Evolutionary conservation across 768 basidiomycete genomes (phyloP).

Genomic region (Suillus tomentosus): DNA sequence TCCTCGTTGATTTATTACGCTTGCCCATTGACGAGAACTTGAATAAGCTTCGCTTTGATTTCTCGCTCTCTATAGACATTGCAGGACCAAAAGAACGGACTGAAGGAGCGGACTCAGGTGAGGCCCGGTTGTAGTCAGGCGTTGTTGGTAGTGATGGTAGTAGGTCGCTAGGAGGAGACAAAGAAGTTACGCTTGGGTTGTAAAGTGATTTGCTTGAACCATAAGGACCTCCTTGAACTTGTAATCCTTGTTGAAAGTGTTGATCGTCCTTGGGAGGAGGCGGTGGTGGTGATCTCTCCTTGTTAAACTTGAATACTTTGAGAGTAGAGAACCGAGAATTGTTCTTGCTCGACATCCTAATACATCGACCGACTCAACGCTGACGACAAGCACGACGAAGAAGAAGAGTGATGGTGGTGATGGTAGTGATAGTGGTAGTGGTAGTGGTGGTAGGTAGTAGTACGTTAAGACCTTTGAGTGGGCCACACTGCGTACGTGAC

Average conservation of each 20-base stretch:
- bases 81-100: conserved; percentile 11
- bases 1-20: conserved; percentile 34
- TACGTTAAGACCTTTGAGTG: conserved; percentile 6
- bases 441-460: not conserved
- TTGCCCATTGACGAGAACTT: conserved; percentile 38
- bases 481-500: not conserved
- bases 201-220: conserved; percentile 36
- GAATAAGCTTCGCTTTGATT: conserved; percentile 35
- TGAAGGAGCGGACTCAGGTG: conserved; percentile 20
- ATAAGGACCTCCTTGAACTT: not conserved
- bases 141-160: conserved; percentile 30
- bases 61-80: conserved; percentile 26
- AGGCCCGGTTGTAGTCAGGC: conserved; percentile 17
- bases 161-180: conserved; percentile 34
- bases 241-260: conserved; percentile 34
- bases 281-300: conserved; percentile 48
- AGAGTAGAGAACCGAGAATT: conserved; percentile 44
- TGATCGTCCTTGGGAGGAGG: conserved; percentile 66
- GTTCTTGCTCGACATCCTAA: conserved; percentile 18
- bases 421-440: not conserved
- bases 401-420: not conserved
- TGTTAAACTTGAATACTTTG: conserved; percentile 44
- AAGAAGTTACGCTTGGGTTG: conserved; percentile 48
- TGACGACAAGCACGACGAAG: not conserved
- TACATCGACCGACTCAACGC: not conserved